These are phyloP conservation scores for Carex parvula DNA, from an alignment of 176 grass and related monocot species.

Conservation along the genomic window DNA sequence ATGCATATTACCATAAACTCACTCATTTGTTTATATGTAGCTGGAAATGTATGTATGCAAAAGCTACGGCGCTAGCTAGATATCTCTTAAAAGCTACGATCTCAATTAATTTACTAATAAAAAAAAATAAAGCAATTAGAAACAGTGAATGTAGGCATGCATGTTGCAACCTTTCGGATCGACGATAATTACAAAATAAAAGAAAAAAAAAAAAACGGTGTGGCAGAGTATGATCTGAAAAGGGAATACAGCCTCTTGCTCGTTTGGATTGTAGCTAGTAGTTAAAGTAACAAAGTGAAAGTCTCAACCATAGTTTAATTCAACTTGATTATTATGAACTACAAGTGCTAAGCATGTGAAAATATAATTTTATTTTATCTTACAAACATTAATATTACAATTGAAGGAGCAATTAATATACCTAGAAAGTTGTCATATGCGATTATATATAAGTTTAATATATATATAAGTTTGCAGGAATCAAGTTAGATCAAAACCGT, in stretches of 20 bases:
- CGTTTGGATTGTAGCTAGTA: constrained; percentile 26
- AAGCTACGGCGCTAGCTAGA: not conserved
- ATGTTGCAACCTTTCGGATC: not conserved
- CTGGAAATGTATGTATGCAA: not conserved
- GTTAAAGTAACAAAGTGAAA: constrained; percentile 10
- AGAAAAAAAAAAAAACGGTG: not conserved
- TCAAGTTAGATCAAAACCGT: too few species aligned
- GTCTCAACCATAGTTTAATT: not conserved
- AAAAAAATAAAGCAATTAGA: not conserved
- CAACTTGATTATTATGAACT: not conserved
- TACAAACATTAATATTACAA: not conserved
- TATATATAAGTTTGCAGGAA: too few species aligned
- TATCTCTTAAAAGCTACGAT: not conserved
- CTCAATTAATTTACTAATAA: not conserved
- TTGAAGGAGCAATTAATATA: not conserved
- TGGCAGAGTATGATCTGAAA: constrained; percentile 9
- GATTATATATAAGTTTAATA: too few species aligned
- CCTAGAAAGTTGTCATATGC: not conserved
- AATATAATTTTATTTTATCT: not conserved
- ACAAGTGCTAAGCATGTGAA: constrained; percentile 36
- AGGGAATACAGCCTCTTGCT: not conserved
- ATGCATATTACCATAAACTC: too few species aligned
- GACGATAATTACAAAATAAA: constrained; percentile 14
- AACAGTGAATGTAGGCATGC: not conserved
- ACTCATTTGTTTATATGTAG: not conserved